phyloP scores from a whole-genome alignment of 345 rosid species.

The Citrus unshiu region DNA sequence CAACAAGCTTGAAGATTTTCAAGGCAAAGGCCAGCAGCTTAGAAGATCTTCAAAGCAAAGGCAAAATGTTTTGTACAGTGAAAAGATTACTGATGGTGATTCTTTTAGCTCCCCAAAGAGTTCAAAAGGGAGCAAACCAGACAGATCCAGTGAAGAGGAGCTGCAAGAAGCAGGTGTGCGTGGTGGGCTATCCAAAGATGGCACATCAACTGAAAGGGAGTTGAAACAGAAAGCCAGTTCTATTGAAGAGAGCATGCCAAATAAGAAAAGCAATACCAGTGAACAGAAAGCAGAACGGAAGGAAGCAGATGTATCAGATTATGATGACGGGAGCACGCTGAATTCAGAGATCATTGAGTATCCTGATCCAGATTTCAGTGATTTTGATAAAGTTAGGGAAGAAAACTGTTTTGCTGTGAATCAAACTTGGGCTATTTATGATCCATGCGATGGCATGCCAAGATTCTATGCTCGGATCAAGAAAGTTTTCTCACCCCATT shows the following conservation, averaged over 20 bases:
- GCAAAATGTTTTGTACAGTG: constrained; percentile 33
- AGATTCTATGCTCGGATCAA: constrained; percentile 62
- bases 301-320: constrained; percentile 11
- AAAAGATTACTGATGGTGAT: constrained; percentile 26
- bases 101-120: constrained; percentile 28
- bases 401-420: constrained; percentile 52
- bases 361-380: constrained; percentile 74
- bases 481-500: constrained; percentile 51
- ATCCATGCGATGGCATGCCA: constrained; percentile 75
- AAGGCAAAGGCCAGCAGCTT: too few relatives aligned
- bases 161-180: constrained; percentile 12
- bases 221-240: constrained; percentile 22
- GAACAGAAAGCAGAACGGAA: constrained; percentile 23
- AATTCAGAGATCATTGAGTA: constrained; percentile 13
- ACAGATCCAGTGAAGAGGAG: constrained; percentile 14
- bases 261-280: constrained; percentile 20
- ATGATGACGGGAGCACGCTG: constrained; percentile 9
- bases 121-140: constrained; percentile 22
- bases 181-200: constrained; percentile 21
- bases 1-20: not conserved
- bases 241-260: constrained; percentile 21
- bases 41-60: constrained; percentile 20
- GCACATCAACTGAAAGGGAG: constrained; percentile 21
- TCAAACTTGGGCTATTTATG: constrained; percentile 89
- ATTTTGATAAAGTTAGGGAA: constrained; percentile 48